These are phyloP conservation scores for Prunus kanzakura DNA, from an alignment of 306 rosid species.

Conservation along the genomic window DNA sequence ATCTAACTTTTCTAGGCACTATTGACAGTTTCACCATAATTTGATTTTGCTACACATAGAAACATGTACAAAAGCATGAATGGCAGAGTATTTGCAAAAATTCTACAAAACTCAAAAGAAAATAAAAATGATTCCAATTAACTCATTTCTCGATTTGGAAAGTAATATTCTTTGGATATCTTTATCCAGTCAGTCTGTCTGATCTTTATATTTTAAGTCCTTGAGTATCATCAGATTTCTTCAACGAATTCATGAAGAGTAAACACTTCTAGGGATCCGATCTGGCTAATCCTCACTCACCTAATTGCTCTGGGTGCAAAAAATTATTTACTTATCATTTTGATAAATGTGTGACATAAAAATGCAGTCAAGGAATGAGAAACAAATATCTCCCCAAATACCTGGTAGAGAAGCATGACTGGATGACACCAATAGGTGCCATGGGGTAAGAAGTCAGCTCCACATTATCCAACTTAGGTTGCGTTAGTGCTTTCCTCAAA, in stretches of 20 bases:
- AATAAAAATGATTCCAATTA: neutral
- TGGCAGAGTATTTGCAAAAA: neutral
- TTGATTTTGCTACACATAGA: neutral
- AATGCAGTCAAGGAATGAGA: neutral
- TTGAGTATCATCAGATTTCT: neutral
- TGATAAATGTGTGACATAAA: neutral
- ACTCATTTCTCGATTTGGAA: neutral
- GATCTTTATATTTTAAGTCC: neutral
- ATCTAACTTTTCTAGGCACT: neutral
- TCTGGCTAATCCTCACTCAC: neutral
- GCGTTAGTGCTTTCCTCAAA: constrained; percentile 54
- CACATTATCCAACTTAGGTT: constrained; percentile 43
- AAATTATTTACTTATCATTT: neutral
- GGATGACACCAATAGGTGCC: constrained; percentile 75
- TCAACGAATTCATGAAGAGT: neutral
- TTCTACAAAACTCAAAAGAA: neutral
- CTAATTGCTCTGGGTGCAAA: neutral
- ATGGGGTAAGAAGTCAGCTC: constrained; percentile 64
- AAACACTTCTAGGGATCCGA: neutral
- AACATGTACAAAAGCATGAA: neutral
- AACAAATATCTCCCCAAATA: constrained; percentile 8
- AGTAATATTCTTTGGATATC: neutral
- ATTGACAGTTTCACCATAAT: neutral
- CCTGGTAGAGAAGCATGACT: constrained; percentile 89
- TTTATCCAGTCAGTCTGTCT: neutral